These are phyloP conservation scores for Afroboletus lepidellus DNA, from an alignment of 1,284 basidiomycete species.

Conservation along the genomic window DNA sequence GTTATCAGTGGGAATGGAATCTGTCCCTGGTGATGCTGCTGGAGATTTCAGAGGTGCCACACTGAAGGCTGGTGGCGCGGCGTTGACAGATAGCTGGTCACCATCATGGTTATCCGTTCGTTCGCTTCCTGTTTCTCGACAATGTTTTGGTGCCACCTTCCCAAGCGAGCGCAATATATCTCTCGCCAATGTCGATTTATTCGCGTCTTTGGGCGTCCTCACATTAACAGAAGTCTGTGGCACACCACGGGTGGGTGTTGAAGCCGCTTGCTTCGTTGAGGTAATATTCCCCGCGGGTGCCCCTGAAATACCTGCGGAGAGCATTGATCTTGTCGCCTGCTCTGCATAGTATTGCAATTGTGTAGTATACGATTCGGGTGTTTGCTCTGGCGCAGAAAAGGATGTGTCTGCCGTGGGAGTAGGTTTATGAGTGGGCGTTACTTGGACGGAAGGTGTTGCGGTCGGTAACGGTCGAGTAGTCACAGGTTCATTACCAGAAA, in stretches of 20 bases:
- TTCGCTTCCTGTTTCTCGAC: conserved; percentile 6
- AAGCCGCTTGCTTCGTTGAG: neutral
- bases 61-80: neutral
- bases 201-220: conserved; percentile 38
- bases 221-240: neutral
- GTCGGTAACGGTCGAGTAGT: neutral
- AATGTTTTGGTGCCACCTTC: conserved; percentile 10
- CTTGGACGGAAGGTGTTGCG: neutral
- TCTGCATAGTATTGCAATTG: conserved; percentile 26
- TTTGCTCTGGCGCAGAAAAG: neutral
- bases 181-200: conserved; percentile 40
- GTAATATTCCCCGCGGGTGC: neutral
- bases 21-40: neutral
- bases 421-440: neutral
- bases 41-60: neutral
- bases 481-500: neutral
- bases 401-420: neutral
- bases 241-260: conserved; percentile 8
- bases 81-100: neutral
- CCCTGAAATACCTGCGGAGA: neutral
- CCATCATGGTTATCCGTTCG: neutral
- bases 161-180: conserved; percentile 44
- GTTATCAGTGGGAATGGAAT: neutral
- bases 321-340: conserved; percentile 10
- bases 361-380: conserved; percentile 11